Base-by-base conservation (phyloP, 805 yeast genomes). In the Ogataea nonfermentans region DNA sequence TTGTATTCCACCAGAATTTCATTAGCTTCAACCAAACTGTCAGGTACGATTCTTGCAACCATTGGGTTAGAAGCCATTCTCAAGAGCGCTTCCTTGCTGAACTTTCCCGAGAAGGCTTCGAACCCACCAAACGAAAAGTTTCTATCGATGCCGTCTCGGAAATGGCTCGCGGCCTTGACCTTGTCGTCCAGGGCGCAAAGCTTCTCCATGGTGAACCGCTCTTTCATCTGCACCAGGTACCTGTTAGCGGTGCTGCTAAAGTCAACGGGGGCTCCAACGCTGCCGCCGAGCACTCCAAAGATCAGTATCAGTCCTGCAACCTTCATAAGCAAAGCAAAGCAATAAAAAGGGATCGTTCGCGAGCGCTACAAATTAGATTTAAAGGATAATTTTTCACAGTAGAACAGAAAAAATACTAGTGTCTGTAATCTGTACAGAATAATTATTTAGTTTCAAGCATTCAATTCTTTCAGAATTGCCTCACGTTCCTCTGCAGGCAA, bases 21-120 rank as follows among this genome's bases (percentile, higher is more conserved):
- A 43, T 73, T 73, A 1, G 88, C 81, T 29, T 71, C 67, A 13
- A 88, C 69, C 2, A 63, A 57, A 9, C 79, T 66, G 59, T 88
- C 95, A 9, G 82, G 83, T 0, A 84, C 78, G 3, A 88, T 68
- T 26, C 79, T 84, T 3, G 78, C 78, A 24, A 88, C 80, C 47
- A 79, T 59, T 2, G 87, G 88, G 53, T 79, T 81, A 14, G 57
- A 60, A 29, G 67, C 67, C 43, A 82, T 68, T 49, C 72, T 65
- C 7, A 67, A 70, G 25, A 76, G 51, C 1, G 72, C 65, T 9
- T 66, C 75, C 19, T 62, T 57, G 9, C 80, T 66, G 55, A 82
- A 76, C 39, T 71, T 71, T 1, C 89, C 88, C 0, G 81, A 71
- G 45, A 88, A 76, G 0, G 84, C 95, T 47, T 74, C 77, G 55